Conservation (phyloP, 345 rosid genomes). For the Firmiana major region DNA sequence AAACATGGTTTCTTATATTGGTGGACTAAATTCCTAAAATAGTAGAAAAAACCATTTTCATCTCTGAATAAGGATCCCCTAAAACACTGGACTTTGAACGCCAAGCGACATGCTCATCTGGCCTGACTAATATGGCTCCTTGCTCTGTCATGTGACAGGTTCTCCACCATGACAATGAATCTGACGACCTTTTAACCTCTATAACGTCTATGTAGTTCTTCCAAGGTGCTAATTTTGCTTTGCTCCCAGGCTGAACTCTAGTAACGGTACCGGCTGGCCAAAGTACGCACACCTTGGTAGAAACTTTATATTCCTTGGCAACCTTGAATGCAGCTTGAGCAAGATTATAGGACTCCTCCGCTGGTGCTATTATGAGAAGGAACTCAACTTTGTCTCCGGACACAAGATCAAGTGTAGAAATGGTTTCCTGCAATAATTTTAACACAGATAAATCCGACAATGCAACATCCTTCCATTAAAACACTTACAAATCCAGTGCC, state of each 20-base stretch:
- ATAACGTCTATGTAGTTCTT: conserved; percentile 52
- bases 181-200: conserved; percentile 40
- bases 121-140: conserved; percentile 76
- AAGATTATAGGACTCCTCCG: conserved; percentile 58
- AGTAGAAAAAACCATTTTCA: conserved; percentile 52
- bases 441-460: not conserved
- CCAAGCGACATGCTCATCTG: conserved; percentile 88
- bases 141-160: conserved; percentile 60
- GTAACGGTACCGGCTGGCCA: conserved; percentile 47
- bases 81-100: conserved; percentile 40
- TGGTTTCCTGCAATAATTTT: conserved; percentile 31
- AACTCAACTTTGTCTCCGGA: conserved; percentile 67
- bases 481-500: not conserved
- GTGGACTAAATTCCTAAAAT: conserved; percentile 36
- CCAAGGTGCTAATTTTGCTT: conserved; percentile 56
- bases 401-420: conserved; percentile 77
- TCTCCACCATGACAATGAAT: conserved; percentile 69
- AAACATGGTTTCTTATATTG: not conserved
- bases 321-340: conserved; percentile 50
- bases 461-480: not conserved
- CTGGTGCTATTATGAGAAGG: conserved; percentile 71
- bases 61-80: conserved; percentile 43
- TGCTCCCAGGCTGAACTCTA: conserved; percentile 31
- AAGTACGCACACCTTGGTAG: conserved; percentile 51
- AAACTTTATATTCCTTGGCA: conserved; percentile 53